Base-by-base conservation (phyloP, 1,139 yeast genomes). In the Lodderomyces elongisporus region DNA sequence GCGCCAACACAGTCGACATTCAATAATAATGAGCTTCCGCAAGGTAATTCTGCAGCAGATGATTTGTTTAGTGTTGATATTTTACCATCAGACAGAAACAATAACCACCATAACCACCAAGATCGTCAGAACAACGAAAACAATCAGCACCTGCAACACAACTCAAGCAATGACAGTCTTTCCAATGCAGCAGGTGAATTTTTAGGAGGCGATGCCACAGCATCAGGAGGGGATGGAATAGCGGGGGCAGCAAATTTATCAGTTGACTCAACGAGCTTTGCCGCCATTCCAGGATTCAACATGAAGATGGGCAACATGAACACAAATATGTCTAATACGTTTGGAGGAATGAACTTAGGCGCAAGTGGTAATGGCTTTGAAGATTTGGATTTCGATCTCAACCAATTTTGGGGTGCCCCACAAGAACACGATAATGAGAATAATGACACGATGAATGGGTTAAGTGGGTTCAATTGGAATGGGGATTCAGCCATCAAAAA, bases 311-410 rank as follows among this genome's bases (percentile, higher is more conserved):
- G 22, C 22, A 18, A 18, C 10, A 10, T 7, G 10, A 18, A 7
- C 22, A 18, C 22, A 7, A n/a, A n/a, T n/a, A n/a, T n/a, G n/a
- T n/a, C n/a, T n/a, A n/a, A n/a, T n/a, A n/a, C n/a, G n/a, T n/a
- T n/a, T n/a, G n/a, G n/a, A n/a, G n/a, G n/a, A n/a, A n/a, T n/a
- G n/a, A n/a, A n/a, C n/a, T n/a, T n/a, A 3, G 28, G 28, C 17
- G 40, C 32, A 28, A 37, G 40, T 16, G 39, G 41, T 30, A 47
- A 43, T 17, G 36, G 27, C 7, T 52, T 62, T 38, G 74, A 66
- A 32, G 74, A 68, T 33, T 70, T 72, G 37, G 79, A 72, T 44
- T 74, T 75, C 51, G 79, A 74, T 46, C 73, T 74, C 47, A 72
- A 71, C 40, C 66, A 65, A 45, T 64, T 74, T 38, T 60, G 74